Evolutionary conservation across 2,329 filamentous ascomycete genomes (phyloP), one percentile per base, ranked within the genome.

Genomic region (Lachnellula subtilissima): DNA sequence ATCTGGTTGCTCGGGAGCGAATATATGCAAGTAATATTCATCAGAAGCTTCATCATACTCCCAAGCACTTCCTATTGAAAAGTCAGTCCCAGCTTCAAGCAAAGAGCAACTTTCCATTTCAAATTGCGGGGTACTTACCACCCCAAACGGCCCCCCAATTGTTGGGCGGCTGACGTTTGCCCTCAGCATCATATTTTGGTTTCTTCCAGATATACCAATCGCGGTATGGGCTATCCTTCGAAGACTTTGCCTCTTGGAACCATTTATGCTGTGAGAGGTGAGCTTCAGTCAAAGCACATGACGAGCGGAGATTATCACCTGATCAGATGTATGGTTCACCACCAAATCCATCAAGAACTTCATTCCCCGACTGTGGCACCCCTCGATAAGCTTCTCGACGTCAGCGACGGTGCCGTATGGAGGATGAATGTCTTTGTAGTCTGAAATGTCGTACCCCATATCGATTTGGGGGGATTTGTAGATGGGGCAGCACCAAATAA

Each of bases 401-500:
- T 91, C 86, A 45, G 77, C 74, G 12, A 89, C 73, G 1, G 82
- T 85, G 5, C 88, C 87, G 60, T 88, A 91, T 1, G 80, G 78
- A 0, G 79, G 75, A 58, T 88, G 80, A 32, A 91, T 85, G 40
- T 75, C 77, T 60, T 84, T 79, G 61, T 90, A 90, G 66, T 90
- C 80, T 0, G 79, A 79, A n/a, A 89, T 81, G 62, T 89, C 87
- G 65, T 89, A 89, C 28, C 86, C 86, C 84, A 88, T 87, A 58
- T 89, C 86, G 4, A 82, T 73, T 64, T 86, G 81, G 0, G 86
- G 86, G 4, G 77, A 81, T 59, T 84, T 79, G 64, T 82, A 85
- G 68, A 87, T 82, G 12, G 86, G 87, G 46, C 80, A 87, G 0
- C 85, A 70, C 86, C 86, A 89, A 49, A 90, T 74, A 6, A 84